Base-by-base conservation (phyloP, 2,329 filamentous ascomycete species). In the Neophaeococcomyces aloes region DNA sequence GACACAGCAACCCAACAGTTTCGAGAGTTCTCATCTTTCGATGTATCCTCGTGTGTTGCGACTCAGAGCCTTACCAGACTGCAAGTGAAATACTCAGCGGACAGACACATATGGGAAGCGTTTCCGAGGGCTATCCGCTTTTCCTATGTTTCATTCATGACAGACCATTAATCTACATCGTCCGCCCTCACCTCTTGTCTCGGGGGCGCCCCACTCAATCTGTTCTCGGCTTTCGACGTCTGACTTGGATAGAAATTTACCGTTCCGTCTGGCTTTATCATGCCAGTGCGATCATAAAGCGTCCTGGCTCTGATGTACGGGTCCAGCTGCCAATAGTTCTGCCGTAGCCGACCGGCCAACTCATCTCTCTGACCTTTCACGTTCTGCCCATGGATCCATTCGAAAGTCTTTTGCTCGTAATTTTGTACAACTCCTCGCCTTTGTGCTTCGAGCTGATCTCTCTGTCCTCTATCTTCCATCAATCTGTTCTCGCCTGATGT, bases 291-390 rank as follows among this genome's bases (percentile, higher is more conserved):
- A 61, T 98, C 91, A 56, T 94, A 95, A 48, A 86, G 65, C n/a
- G 80, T 83, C 56, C 81, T 74, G 10, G 88, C 86, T 30, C 91
- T 73, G 23, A 96, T 61, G 61, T 89, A 94, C 0, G 86, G 86
- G 65, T 98, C 91, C 41, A 95, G 63, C 30, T 74, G 72, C 89
- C 91, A 98, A 66, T 96, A 98, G 54, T 84, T 84, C 37, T 74
- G 70, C 48, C 72, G 72, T 54, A 96, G 59, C 49, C 75, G 65
- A 39, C 71, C 71, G 2, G 83, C 80, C 21, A 91, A 57, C 2
- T 67, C 64, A 29, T 76, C 68, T 44, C 86, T 71, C 61, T 76
- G 74, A 37, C 67, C 65, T 59, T 76, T 74, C n/a, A 61, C 61
- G 5, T 63, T 53, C 32, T 63, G 59, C 38, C 66, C 53, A 19